A percentile compares a stretch with the other conserved stretches of the same genome.
Conservation (phyloP, 2,329 filamentous ascomycete genomes). For the Sporothrix globosa region DNA sequence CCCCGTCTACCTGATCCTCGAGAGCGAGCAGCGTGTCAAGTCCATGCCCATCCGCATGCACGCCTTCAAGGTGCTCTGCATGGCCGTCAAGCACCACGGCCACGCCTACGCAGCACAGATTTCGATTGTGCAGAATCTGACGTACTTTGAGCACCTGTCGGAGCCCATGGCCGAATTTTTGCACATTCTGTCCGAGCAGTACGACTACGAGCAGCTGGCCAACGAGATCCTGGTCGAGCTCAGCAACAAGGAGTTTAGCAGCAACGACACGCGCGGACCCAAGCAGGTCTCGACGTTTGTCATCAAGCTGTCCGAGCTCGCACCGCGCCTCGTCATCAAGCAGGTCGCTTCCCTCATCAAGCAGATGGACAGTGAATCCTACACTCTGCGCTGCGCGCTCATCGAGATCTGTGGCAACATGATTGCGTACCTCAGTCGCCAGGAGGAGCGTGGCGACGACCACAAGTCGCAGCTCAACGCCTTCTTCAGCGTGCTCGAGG, state of each 20-base stretch:
- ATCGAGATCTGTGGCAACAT: constrained; percentile 98
- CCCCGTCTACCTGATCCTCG: constrained; percentile 89
- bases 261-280: constrained; percentile 90
- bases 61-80: constrained; percentile 93
- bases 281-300: constrained; percentile 97
- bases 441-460: constrained; percentile 88
- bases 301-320: constrained; percentile 87
- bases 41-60: constrained; percentile 90
- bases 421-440: constrained; percentile 84
- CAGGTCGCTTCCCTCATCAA: constrained; percentile 96
- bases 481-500: constrained; percentile 95
- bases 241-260: constrained; percentile 97
- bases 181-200: constrained; percentile 93
- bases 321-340: constrained; percentile 90
- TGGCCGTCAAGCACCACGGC: constrained; percentile 95
- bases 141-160: constrained; percentile 97
- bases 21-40: constrained; percentile 92
- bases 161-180: constrained; percentile 99
- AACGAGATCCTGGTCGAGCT: constrained; percentile 93
- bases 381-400: constrained; percentile 88
- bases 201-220: constrained; percentile 92
- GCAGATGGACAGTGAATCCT: constrained; percentile 94
- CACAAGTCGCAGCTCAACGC: constrained; percentile 94
- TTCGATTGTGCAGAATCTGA: constrained; percentile 94
- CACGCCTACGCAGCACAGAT: constrained; percentile 97